Conservation (phyloP, 805 yeast genomes). For the Kregervanrija delftensis region DNA sequence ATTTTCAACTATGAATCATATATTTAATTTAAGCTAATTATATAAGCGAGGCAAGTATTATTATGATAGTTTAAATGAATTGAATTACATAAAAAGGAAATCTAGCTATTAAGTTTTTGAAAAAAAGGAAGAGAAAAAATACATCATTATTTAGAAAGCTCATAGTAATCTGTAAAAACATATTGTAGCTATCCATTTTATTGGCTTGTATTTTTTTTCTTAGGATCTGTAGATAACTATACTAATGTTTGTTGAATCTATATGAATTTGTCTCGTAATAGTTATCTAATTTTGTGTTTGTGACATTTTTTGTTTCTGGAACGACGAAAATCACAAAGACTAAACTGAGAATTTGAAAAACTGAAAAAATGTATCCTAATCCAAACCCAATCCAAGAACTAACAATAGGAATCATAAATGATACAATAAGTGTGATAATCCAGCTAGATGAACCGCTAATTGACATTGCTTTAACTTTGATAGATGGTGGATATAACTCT, state of each 20-base stretch:
- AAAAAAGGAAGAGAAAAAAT: too few species aligned
- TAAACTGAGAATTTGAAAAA: slow-evolving; percentile 14
- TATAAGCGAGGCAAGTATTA: too few species aligned
- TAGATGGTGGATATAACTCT: slow-evolving; percentile 57
- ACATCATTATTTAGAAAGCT: too few species aligned
- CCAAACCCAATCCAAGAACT: slow-evolving; percentile 54
- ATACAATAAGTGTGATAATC: slow-evolving; percentile 55
- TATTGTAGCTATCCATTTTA: too few species aligned
- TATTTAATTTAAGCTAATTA: too few species aligned
- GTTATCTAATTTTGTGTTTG: slow-evolving; percentile 18
- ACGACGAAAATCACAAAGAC: slow-evolving; percentile 22
- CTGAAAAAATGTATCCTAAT: slow-evolving; percentile 53
- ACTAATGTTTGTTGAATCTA: not conserved
- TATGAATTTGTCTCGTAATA: slow-evolving; percentile 11
- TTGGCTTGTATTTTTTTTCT: too few species aligned
- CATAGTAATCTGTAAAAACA: too few species aligned
- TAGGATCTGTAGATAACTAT: too few species aligned
- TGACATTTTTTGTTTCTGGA: slow-evolving; percentile 27
- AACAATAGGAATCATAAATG: slow-evolving; percentile 65
- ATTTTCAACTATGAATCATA: too few species aligned
- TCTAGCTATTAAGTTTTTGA: too few species aligned
- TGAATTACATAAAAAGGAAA: too few species aligned
- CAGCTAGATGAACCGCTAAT: slow-evolving; percentile 60
- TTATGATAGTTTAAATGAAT: too few species aligned
- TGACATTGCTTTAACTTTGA: slow-evolving; percentile 45